phyloP scores from a whole-genome alignment of 2,329 filamentous ascomycete species.

The Chaetomium strumarium region DNA sequence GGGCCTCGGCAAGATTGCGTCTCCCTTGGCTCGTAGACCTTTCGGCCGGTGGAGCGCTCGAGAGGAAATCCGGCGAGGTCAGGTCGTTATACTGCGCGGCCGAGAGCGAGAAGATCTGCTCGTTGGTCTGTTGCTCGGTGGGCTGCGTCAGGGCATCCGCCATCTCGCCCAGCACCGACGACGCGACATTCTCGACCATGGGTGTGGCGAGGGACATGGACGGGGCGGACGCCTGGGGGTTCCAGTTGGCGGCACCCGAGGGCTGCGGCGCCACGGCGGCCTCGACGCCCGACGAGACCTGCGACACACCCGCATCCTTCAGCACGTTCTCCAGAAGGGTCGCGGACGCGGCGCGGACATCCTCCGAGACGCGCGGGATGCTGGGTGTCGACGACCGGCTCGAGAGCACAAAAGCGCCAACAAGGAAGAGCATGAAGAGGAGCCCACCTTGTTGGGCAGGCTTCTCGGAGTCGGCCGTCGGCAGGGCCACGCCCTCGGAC shows the following conservation, averaged over 20 bases:
- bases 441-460: conserved; percentile 71
- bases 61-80: conserved; percentile 67
- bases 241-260: conserved; percentile 43
- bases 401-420: conserved; percentile 92
- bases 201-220: conserved; percentile 37
- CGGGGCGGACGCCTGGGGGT: conserved; percentile 30
- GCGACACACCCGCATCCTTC: conserved; percentile 66
- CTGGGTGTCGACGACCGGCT: conserved; percentile 66
- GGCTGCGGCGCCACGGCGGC: conserved; percentile 46
- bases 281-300: conserved; percentile 36
- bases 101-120: conserved; percentile 82
- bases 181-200: conserved; percentile 45
- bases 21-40: conserved; percentile 57
- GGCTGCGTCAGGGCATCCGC: conserved; percentile 66
- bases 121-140: conserved; percentile 77
- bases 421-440: conserved; percentile 91
- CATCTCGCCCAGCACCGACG: conserved; percentile 60
- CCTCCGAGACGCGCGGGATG: conserved; percentile 72
- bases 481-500: conserved; percentile 39
- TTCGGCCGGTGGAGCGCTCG: conserved; percentile 41
- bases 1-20: conserved; percentile 71
- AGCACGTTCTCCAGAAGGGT: conserved; percentile 74
- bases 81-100: conserved; percentile 84
- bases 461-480: conserved; percentile 49
- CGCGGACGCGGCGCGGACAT: conserved; percentile 72